Conservation (phyloP, 805 yeast genomes). For the Yarrowia osloensis region DNA sequence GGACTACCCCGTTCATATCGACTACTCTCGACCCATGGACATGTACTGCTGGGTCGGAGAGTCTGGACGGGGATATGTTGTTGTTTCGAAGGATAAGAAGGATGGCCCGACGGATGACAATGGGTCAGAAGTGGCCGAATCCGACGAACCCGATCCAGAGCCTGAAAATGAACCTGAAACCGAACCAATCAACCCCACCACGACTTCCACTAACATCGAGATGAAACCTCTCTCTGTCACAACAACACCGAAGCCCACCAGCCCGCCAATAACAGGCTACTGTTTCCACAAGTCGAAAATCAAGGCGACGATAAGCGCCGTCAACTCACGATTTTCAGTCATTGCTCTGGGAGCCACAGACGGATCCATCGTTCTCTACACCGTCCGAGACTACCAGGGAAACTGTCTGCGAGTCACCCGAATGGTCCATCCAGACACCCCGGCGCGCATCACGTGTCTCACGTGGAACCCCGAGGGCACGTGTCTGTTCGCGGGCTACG, state of each 20-base stretch:
- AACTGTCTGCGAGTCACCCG: slow-evolving; percentile 39
- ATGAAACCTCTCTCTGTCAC: background rate
- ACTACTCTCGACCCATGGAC: slow-evolving; percentile 22
- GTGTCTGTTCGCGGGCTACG: slow-evolving; percentile 41
- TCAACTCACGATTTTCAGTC: slow-evolving; percentile 48
- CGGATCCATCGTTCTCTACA: slow-evolving; percentile 46
- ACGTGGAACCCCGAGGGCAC: slow-evolving; percentile 47
- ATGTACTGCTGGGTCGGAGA: slow-evolving; percentile 30
- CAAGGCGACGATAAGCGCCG: slow-evolving; percentile 36
- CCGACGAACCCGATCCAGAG: no score
- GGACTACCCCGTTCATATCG: slow-evolving; percentile 36
- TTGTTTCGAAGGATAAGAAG: background rate
- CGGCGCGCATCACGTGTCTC: slow-evolving; percentile 39
- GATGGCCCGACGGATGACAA: background rate
- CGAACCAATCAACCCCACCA: background rate
- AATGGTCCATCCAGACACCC: slow-evolving; percentile 38
- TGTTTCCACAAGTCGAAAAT: slow-evolving; percentile 31
- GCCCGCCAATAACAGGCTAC: slow-evolving; percentile 9
- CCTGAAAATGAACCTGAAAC: background rate
- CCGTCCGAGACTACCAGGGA: slow-evolving; percentile 44
- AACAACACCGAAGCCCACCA: background rate
- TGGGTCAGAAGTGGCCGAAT: no score
- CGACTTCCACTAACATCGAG: background rate
- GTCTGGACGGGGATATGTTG: slow-evolving; percentile 33
- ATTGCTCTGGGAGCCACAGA: slow-evolving; percentile 46